Evolutionary conservation across 345 rosid genomes (phyloP).

Genomic region (Melaleuca alternifolia): DNA sequence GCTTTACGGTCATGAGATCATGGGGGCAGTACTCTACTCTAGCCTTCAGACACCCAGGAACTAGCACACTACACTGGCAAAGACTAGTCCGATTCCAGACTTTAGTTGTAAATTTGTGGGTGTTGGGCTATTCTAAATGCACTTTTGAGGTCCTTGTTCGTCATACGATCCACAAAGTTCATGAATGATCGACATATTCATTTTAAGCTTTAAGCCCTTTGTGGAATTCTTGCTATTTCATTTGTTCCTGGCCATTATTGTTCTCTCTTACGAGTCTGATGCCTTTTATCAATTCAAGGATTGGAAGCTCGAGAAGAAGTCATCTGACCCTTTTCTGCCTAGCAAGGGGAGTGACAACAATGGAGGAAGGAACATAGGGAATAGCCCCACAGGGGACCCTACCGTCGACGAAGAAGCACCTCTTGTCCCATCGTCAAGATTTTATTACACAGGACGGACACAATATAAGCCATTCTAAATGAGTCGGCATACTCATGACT

Average conservation of each 20-base stretch:
- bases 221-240: neutral
- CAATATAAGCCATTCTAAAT: slow-evolving; percentile 26
- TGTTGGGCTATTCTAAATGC: neutral
- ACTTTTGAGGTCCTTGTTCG: neutral
- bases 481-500: neutral
- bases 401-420: slow-evolving; percentile 76
- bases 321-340: slow-evolving; percentile 62
- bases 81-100: neutral
- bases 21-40: neutral
- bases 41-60: neutral
- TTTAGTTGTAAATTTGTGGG: neutral
- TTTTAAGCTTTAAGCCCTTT: neutral
- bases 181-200: neutral
- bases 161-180: neutral
- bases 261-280: neutral
- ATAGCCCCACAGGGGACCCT: slow-evolving; percentile 17
- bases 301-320: slow-evolving; percentile 84
- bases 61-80: neutral
- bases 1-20: neutral
- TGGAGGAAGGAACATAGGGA: slow-evolving; percentile 23
- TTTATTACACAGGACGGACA: slow-evolving; percentile 59
- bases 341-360: slow-evolving; percentile 21
- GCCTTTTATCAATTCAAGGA: slow-evolving; percentile 39
- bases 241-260: neutral
- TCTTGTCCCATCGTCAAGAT: slow-evolving; percentile 50